Evolutionary conservation across 176 grass and related monocot genomes (phyloP).

Genomic region (Carex myosuroides): DNA sequence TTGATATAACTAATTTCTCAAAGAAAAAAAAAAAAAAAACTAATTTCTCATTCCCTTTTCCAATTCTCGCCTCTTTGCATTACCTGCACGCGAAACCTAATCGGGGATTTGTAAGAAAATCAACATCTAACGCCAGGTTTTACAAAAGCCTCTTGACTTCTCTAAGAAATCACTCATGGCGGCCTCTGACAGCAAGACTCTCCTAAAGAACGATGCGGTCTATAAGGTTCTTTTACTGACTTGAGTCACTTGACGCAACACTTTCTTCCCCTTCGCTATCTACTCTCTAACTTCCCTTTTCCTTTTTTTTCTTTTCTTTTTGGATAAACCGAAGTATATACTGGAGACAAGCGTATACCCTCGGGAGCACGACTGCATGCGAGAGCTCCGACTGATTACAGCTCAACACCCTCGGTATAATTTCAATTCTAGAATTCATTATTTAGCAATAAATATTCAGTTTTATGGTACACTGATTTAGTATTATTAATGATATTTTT

Average conservation of each 20-base stretch:
- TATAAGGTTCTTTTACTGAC: slow-evolving; percentile 25
- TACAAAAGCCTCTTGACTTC: neutral
- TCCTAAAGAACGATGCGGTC: slow-evolving; percentile 47
- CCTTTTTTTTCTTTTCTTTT: neutral
- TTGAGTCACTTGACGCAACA: neutral
- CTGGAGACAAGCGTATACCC: slow-evolving; percentile 55
- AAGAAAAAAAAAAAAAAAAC: too few relatives aligned
- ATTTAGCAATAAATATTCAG: neutral
- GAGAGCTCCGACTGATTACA: slow-evolving; percentile 59
- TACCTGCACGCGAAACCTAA: neutral
- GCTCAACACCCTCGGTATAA: slow-evolving; percentile 32
- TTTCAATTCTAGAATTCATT: neutral
- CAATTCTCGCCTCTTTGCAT: neutral
- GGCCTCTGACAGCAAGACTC: slow-evolving; percentile 35
- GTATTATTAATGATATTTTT: neutral
- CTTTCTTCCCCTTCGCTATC: neutral
- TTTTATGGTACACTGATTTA: neutral
- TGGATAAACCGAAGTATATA: slow-evolving; percentile 33
- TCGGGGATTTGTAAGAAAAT: neutral
- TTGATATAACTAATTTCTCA: neutral
- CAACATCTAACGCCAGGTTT: neutral
- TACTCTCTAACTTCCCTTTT: neutral
- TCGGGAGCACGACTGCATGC: slow-evolving; percentile 51
- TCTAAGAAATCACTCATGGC: neutral
- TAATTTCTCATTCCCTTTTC: neutral